A percentile compares a stretch with the other conserved stretches of the same genome.
These are phyloP conservation scores for Trichophyton equinum DNA, from an alignment of 2,329 filamentous ascomycete genomes.

Conservation along the genomic window DNA sequence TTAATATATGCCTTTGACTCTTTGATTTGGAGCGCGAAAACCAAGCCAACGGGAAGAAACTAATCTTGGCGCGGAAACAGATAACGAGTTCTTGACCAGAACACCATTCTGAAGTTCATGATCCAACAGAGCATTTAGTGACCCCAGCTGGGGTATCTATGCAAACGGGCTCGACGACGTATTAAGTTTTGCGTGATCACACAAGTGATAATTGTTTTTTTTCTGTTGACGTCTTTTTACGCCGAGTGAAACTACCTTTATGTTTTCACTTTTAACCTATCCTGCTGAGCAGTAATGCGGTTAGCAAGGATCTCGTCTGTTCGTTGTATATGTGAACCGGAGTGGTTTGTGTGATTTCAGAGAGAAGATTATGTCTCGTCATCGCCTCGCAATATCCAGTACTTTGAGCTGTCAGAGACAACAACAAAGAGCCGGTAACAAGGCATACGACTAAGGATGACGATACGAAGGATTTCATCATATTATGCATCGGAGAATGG, in stretches of 20 bases:
- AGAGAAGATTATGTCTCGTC: slow-evolving; percentile 15
- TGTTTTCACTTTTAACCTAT: not conserved
- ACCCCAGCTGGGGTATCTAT: too few species aligned
- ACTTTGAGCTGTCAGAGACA: slow-evolving; percentile 1
- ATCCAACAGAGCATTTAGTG: too few species aligned
- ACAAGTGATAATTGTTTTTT: too few species aligned
- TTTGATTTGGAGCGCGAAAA: too few species aligned
- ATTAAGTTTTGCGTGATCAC: too few species aligned
- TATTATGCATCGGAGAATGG: slow-evolving; percentile 21
- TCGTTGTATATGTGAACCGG: not conserved
- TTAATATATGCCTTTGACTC: too few species aligned
- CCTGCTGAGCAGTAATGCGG: not conserved
- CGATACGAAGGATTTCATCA: slow-evolving; percentile 83
- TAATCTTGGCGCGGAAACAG: not conserved
- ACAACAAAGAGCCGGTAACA: slow-evolving; percentile 18
- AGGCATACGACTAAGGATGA: slow-evolving; percentile 89
- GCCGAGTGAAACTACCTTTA: too few species aligned
- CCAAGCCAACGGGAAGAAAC: not conserved
- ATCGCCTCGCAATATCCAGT: slow-evolving; percentile 4
- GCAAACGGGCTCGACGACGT: too few species aligned
- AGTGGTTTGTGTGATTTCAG: slow-evolving; percentile 5
- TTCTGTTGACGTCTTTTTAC: too few species aligned
- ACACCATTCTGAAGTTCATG: too few species aligned
- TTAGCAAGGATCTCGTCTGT: not conserved
- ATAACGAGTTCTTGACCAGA: too few species aligned